Conservation (phyloP, 2,329 filamentous ascomycete genomes). For the Fusarium euwallaceae region DNA sequence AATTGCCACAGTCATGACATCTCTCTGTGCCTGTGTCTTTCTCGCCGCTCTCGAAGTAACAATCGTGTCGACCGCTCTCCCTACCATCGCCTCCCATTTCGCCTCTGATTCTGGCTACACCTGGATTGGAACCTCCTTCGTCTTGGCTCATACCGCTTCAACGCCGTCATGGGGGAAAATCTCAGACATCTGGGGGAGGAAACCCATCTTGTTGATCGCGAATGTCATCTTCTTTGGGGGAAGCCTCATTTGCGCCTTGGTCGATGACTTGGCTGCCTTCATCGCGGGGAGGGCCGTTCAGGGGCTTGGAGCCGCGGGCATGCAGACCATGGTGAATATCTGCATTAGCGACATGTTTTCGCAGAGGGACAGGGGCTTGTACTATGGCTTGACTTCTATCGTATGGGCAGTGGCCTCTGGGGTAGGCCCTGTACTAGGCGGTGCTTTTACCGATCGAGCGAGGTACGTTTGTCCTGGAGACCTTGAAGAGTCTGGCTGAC, state of each 20-base stretch:
- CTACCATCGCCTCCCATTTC: slow-evolving; percentile 70
- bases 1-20: slow-evolving; percentile 51
- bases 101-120: slow-evolving; percentile 76
- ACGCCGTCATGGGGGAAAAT: slow-evolving; percentile 79
- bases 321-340: slow-evolving; percentile 66
- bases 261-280: slow-evolving; percentile 58
- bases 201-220: slow-evolving; percentile 63
- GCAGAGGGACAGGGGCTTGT: slow-evolving; percentile 53
- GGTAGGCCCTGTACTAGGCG: slow-evolving; percentile 75
- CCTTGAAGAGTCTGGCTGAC: not conserved
- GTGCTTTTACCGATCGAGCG: slow-evolving; percentile 72
- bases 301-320: slow-evolving; percentile 65
- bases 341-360: slow-evolving; percentile 68
- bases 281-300: slow-evolving; percentile 60
- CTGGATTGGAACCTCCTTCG: slow-evolving; percentile 82
- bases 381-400: slow-evolving; percentile 75
- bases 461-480: slow-evolving; percentile 52
- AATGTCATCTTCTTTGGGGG: slow-evolving; percentile 66
- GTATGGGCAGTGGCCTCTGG: slow-evolving; percentile 76
- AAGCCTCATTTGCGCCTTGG: slow-evolving; percentile 62
- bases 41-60: slow-evolving; percentile 65
- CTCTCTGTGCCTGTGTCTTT: slow-evolving; percentile 57
- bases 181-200: slow-evolving; percentile 70
- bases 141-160: slow-evolving; percentile 76
- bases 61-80: slow-evolving; percentile 72